Evolutionary conservation across 2,329 filamentous ascomycete genomes (phyloP).

Genomic region (Neopestalotiopsis sp.): DNA sequence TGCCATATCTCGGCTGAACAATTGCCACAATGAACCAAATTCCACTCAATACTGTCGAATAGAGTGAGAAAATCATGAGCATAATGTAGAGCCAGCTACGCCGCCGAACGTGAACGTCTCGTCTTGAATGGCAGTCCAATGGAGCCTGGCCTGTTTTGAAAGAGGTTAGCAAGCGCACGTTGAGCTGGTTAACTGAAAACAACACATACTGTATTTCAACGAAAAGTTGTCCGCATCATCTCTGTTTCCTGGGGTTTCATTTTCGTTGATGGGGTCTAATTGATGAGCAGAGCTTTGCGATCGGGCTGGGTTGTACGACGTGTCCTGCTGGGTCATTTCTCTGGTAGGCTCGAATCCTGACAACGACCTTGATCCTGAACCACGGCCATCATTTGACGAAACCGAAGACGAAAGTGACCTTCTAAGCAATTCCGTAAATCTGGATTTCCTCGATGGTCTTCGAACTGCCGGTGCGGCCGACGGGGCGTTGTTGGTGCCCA

Average conservation of each 20-base stretch:
- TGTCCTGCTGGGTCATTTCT: background rate
- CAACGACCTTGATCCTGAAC: background rate
- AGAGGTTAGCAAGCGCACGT: constrained; percentile 11
- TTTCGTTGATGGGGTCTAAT: constrained; percentile 17
- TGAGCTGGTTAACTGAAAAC: background rate
- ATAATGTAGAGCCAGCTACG: constrained; percentile 55
- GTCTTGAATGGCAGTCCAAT: constrained; percentile 32
- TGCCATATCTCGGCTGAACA: constrained; percentile 66
- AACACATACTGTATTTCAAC: constrained; percentile 26
- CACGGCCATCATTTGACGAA: background rate
- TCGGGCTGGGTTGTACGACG: constrained; percentile 13
- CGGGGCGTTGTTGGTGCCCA: background rate
- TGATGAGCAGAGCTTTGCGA: constrained; percentile 19
- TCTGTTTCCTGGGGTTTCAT: constrained; percentile 23
- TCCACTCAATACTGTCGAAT: constrained; percentile 67
- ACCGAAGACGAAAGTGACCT: constrained; percentile 24
- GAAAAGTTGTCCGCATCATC: constrained; percentile 26
- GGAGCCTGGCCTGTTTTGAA: constrained; percentile 28
- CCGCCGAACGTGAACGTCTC: constrained; percentile 33
- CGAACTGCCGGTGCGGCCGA: background rate
- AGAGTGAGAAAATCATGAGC: constrained; percentile 57
- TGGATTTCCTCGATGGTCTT: constrained; percentile 22
- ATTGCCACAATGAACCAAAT: constrained; percentile 70
- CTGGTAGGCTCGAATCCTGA: background rate
- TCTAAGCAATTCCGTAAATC: constrained; percentile 28